Conservation (phyloP, 2,329 filamentous ascomycete species). For the Paecilomyces variotii region DNA sequence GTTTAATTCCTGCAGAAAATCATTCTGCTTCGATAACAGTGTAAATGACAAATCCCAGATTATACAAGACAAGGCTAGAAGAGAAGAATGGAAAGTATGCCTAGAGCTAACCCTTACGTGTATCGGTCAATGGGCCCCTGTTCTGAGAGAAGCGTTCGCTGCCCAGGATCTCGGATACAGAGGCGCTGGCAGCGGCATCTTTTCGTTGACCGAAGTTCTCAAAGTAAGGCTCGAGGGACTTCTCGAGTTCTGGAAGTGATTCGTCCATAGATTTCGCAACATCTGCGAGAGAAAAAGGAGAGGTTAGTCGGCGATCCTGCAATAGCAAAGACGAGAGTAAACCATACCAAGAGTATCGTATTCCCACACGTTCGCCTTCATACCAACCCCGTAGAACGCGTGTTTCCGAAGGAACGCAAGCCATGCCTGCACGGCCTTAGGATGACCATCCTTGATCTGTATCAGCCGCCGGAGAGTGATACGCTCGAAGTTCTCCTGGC, state of each 20-base stretch:
- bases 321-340: background rate
- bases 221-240: conserved; percentile 32
- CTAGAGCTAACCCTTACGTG: conserved; percentile 18
- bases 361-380: conserved; percentile 98
- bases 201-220: conserved; percentile 34
- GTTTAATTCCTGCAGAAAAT: background rate
- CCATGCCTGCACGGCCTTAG: conserved; percentile 85
- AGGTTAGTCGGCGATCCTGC: conserved; percentile 6
- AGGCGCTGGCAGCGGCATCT: conserved; percentile 18
- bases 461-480: conserved; percentile 79
- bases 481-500: conserved; percentile 94
- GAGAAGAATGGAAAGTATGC: background rate
- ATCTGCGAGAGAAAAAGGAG: conserved; percentile 20
- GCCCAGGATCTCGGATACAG: conserved; percentile 27
- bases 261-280: conserved; percentile 34
- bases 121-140: conserved; percentile 26
- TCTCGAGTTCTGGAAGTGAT: conserved; percentile 28
- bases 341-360: conserved; percentile 62
- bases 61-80: conserved; percentile 2
- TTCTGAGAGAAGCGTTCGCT: conserved; percentile 29
- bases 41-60: background rate
- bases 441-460: conserved; percentile 85
- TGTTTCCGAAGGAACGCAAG: conserved; percentile 86
- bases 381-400: conserved; percentile 90
- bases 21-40: background rate